Conservation (phyloP, 2,329 filamentous ascomycete genomes). For the Talaromyces sp. region DNA sequence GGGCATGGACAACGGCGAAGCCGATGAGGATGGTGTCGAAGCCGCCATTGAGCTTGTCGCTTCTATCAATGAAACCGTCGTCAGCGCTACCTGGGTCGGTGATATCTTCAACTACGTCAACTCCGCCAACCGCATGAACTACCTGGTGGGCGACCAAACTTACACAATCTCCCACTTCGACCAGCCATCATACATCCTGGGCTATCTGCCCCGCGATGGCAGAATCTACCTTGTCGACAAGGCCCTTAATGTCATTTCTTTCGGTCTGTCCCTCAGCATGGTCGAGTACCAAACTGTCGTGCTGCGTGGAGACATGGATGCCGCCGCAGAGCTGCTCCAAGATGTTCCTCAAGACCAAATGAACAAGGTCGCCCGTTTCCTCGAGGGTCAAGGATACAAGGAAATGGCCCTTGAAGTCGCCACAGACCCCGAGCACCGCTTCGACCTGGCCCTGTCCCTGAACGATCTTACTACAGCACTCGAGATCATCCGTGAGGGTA, state of each 20-base stretch:
- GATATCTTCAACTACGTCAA: constrained; percentile 99
- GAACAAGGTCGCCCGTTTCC: constrained; percentile 96
- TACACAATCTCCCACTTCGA: constrained; percentile 98
- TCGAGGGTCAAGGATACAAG: constrained; percentile 96
- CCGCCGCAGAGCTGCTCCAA: constrained; percentile 79
- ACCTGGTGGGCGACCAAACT: constrained; percentile 95
- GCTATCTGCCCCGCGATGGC: constrained; percentile 94
- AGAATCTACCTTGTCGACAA: constrained; percentile 94
- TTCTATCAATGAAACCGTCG: constrained; percentile 89
- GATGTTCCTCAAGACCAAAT: constrained; percentile 90
- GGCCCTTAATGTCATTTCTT: constrained; percentile 89
- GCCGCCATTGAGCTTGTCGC: constrained; percentile 95
- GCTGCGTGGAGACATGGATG: constrained; percentile 88
- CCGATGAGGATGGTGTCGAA: constrained; percentile 91
- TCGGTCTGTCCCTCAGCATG: constrained; percentile 85
- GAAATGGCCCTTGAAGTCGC: constrained; percentile 92
- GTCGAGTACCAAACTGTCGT: constrained; percentile 97
- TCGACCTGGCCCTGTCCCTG: constrained; percentile 83
- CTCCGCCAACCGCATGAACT: constrained; percentile 93
- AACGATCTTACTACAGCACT: constrained; percentile 84
- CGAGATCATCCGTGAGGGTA: constrained; percentile 77
- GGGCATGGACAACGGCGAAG: constrained; percentile 76
- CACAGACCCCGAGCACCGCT: constrained; percentile 93
- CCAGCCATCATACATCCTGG: constrained; percentile 89
- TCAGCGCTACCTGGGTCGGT: constrained; percentile 95